Evolutionary conservation across 345 rosid genomes (phyloP).

Genomic region (Rhizophora mangle): DNA sequence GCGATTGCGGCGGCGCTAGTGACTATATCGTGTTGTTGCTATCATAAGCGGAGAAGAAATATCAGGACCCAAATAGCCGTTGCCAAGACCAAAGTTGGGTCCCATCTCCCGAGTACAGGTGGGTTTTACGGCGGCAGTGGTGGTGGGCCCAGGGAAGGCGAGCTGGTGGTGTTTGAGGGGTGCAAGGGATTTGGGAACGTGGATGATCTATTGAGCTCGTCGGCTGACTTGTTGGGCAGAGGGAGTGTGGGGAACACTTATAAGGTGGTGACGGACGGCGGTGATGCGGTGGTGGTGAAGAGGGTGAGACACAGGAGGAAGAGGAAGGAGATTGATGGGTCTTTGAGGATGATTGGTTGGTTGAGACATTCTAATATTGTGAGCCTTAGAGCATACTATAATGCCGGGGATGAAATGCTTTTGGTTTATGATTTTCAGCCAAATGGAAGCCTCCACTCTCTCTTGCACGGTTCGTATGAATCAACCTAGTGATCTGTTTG

Average conservation of each 20-base stretch:
- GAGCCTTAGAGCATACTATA: slow-evolving; percentile 37
- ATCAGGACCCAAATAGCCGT: slow-evolving; percentile 1
- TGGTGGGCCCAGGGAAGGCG: slow-evolving; percentile 1
- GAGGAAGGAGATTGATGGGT: slow-evolving; percentile 31
- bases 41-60: slow-evolving; percentile 5
- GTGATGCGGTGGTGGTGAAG: slow-evolving; percentile 38
- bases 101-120: slow-evolving; percentile 1
- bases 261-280: slow-evolving; percentile 37
- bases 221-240: slow-evolving; percentile 49
- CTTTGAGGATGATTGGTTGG: slow-evolving; percentile 32
- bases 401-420: slow-evolving; percentile 37
- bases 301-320: slow-evolving; percentile 35
- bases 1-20: slow-evolving; percentile 19
- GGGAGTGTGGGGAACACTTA: slow-evolving; percentile 42
- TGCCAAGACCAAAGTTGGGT: slow-evolving; percentile 5
- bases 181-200: slow-evolving; percentile 29
- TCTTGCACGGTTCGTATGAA: slow-evolving; percentile 31
- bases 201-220: slow-evolving; percentile 39
- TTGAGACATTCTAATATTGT: slow-evolving; percentile 38
- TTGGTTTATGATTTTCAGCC: slow-evolving; percentile 38
- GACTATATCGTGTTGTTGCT: slow-evolving; percentile 31
- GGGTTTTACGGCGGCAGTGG: not conserved
- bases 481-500: not conserved
- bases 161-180: slow-evolving; percentile 41
- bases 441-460: slow-evolving; percentile 41